phyloP scores from a whole-genome alignment of 805 yeast genomes.

The Wickerhamomyces sydowiorum region DNA sequence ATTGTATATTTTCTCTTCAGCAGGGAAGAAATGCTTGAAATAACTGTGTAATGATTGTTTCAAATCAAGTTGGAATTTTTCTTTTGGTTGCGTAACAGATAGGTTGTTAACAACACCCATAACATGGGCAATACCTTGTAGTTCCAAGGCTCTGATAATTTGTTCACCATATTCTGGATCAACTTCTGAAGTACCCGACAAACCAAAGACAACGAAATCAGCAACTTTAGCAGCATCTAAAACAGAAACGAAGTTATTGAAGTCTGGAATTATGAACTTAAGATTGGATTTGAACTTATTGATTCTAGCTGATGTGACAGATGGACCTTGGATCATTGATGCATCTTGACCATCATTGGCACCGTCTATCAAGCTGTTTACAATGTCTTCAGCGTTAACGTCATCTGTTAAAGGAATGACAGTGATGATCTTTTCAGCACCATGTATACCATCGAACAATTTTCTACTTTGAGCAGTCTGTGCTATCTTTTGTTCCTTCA shows the following conservation, averaged over 20 bases:
- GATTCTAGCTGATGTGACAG: conserved; percentile 47
- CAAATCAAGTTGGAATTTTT: conserved; percentile 69
- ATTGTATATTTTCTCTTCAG: conserved; percentile 69
- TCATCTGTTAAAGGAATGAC: conserved; percentile 76
- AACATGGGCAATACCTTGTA: conserved; percentile 86
- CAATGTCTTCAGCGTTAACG: conserved; percentile 49
- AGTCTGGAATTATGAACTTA: conserved; percentile 68
- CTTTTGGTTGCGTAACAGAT: conserved; percentile 59
- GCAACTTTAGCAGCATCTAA: conserved; percentile 86
- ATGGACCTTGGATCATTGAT: conserved; percentile 33
- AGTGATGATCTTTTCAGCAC: conserved; percentile 80
- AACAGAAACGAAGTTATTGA: conserved; percentile 56
- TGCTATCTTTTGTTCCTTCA: conserved; percentile 64
- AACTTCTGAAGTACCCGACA: conserved; percentile 83
- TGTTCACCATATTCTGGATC: conserved; percentile 80
- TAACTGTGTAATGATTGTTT: conserved; percentile 59
- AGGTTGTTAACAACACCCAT: conserved; percentile 76
- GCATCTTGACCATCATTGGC: conserved; percentile 27
- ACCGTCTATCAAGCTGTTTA: conserved; percentile 41
- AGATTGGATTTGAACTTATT: conserved; percentile 69
- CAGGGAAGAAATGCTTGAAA: conserved; percentile 74
- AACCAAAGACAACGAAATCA: conserved; percentile 84
- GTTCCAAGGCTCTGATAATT: conserved; percentile 77
- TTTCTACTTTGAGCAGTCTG: conserved; percentile 55
- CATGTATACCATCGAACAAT: conserved; percentile 72